Conservation (phyloP, 257 asterid species). For the Buddleja alternifolia region DNA sequence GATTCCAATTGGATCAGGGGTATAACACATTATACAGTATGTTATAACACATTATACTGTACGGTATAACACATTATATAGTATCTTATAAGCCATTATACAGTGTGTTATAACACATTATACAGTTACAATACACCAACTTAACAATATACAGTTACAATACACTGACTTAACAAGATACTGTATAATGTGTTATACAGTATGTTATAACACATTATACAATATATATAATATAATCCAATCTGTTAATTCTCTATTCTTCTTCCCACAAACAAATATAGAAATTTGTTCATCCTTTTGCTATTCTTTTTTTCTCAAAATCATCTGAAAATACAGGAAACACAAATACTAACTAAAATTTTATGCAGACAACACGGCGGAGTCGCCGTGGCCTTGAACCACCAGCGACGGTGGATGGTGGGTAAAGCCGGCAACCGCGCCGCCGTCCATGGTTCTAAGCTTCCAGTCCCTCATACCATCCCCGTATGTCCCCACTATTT, state of each 20-base stretch:
- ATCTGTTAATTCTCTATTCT: neutral
- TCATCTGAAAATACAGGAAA: neutral
- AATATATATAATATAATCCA: too few species aligned
- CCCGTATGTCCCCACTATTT: constrained; percentile 34
- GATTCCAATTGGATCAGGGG: too few species aligned
- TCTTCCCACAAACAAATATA: neutral
- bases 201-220: too few species aligned
- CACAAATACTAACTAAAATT: neutral
- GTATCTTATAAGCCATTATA: too few species aligned
- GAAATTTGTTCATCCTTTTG: neutral
- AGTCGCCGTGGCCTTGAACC: constrained; percentile 24
- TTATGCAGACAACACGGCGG: constrained; percentile 15
- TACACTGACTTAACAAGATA: too few species aligned
- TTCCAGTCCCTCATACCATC: constrained; percentile 45
- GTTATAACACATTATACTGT: too few species aligned
- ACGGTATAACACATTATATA: too few species aligned
- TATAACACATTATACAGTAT: too few species aligned
- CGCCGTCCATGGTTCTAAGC: constrained; percentile 70
- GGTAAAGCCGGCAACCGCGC: constrained; percentile 60
- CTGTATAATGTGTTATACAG: too few species aligned
- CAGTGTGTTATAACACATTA: too few species aligned
- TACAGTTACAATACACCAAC: too few species aligned
- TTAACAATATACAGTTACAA: too few species aligned
- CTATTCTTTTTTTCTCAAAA: neutral
- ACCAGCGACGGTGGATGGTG: constrained; percentile 38